Percentiles rank a stretch among this genome's conserved stretches.
phyloP scores from a whole-genome alignment of 768 basidiomycete genomes.

The Tulasnella sp. region DNA sequence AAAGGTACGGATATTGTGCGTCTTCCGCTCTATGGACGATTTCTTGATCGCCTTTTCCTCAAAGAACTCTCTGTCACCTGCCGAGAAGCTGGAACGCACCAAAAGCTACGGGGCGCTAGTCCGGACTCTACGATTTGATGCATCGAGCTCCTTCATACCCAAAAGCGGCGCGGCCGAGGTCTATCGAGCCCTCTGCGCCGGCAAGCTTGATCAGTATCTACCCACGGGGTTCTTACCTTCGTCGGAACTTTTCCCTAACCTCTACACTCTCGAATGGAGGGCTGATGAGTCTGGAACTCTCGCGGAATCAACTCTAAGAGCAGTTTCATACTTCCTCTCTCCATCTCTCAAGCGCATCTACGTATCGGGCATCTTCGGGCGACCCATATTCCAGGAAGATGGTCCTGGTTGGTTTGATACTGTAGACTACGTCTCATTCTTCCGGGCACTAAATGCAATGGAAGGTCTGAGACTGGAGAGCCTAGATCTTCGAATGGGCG shows the following conservation, averaged over 20 bases:
- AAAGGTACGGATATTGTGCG: too few relatives aligned
- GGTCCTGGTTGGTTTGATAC: too few relatives aligned
- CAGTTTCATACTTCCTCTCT: neutral
- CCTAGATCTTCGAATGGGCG: too few relatives aligned
- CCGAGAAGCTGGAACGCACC: neutral
- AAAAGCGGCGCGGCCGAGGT: neutral
- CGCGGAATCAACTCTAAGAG: neutral
- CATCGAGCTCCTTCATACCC: neutral
- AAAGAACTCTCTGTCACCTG: neutral
- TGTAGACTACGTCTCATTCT: too few relatives aligned
- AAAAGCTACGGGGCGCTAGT: neutral
- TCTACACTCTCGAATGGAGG: neutral
- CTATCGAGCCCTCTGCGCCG: neutral
- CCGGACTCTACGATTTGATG: neutral
- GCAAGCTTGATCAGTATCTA: neutral
- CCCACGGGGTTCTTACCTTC: neutral
- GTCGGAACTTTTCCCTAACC: neutral
- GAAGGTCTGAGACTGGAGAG: too few relatives aligned
- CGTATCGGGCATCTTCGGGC: neutral
- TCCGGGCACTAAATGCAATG: too few relatives aligned
- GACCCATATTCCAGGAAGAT: too few relatives aligned
- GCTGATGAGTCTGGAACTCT: neutral
- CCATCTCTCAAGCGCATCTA: neutral
- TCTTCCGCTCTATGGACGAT: too few relatives aligned
- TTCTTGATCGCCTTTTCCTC: too few relatives aligned